Evolutionary conservation across 1,139 yeast genomes (phyloP), one percentile per base, ranked within the genome.

Genomic region (Taiozyma onychis): DNA sequence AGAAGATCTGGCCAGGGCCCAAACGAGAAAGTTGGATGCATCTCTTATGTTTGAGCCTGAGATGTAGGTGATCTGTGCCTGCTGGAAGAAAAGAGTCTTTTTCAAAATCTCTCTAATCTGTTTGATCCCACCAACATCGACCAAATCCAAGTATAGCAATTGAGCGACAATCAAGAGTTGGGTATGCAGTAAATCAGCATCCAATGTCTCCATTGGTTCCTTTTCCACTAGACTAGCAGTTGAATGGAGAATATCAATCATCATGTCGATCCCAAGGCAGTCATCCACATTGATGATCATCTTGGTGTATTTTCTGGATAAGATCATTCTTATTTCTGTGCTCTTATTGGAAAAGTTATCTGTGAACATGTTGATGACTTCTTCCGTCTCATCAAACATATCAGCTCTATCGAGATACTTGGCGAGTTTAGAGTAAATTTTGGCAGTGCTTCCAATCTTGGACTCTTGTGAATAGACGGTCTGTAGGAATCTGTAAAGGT

Each of bases 41-140:
- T 91, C 98, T 48, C 96, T 74, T 2, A 91, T 76, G 57, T 84
- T 89, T 2, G 78, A 69, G 0, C 96, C 96, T 13, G 77, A 62
- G 0, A 81, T 71, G 16, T 74, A 68, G 0, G 80, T 76, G 14
- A 80, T 64, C 47, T 76, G 64, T 42, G 69, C 65, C 51, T 82
- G 85, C 50, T 79, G 83, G 53, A 85, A 76, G 45, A 73, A 77
- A 6, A 83, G 64, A 0, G 87, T 77, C 21, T 55, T 54, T 2
- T 58, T 54, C 2, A 78, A 51, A 1, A 75, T 65, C 1, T 39
- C 41, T 0, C 66, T 64, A 9, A 72, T 51, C 46, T 53, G 46
- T 58, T 74, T 48, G 4, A 65, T 53, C 10, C 44, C 47, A 1
- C 39, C 47, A 0, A 50, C 45, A 24, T 56, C 47, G 3, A 70